A percentile compares a stretch with the other conserved stretches of the same genome.
These are phyloP conservation scores for Coemansia sp. DNA, from an alignment of 192 early-diverging fungal species.

Conservation along the genomic window DNA sequence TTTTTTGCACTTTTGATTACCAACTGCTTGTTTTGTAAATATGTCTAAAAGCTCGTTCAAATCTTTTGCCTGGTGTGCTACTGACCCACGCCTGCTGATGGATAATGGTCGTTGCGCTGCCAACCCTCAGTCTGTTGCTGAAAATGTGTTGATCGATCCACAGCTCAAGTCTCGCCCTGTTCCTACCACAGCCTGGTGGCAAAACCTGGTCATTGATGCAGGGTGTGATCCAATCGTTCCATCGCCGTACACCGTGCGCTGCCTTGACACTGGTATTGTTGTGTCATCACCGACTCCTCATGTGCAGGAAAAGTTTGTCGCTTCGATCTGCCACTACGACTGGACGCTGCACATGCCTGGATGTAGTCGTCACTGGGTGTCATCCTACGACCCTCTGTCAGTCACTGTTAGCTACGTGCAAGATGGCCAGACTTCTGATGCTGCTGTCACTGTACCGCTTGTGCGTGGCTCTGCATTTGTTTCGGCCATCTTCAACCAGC, in stretches of 20 bases:
- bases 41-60: no score
- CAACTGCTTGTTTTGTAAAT: no score
- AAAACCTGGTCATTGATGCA: constrained; percentile 36
- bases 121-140: constrained; percentile 24
- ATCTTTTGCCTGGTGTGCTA: constrained; percentile 10
- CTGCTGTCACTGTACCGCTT: constrained; percentile 8
- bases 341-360: constrained; percentile 27
- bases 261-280: constrained; percentile 8
- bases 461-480: constrained; percentile 42
- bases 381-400: constrained; percentile 30
- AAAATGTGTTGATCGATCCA: constrained; percentile 12
- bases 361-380: constrained; percentile 9
- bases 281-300: constrained; percentile 31
- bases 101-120: neutral
- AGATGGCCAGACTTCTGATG: no score
- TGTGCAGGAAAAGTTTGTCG: constrained; percentile 17
- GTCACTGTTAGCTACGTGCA: constrained; percentile 27
- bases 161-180: constrained; percentile 7
- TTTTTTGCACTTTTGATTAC: neutral
- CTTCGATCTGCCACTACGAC: constrained; percentile 31
- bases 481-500: constrained; percentile 25
- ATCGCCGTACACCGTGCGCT: constrained; percentile 43
- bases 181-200: constrained; percentile 53
- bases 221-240: constrained; percentile 41
- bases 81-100: constrained; percentile 6